Percentiles rank a stretch among this genome's conserved stretches.
These are phyloP conservation scores for Rutstroemia sp. DNA, from an alignment of 2,329 filamentous ascomycete species.

Conservation along the genomic window DNA sequence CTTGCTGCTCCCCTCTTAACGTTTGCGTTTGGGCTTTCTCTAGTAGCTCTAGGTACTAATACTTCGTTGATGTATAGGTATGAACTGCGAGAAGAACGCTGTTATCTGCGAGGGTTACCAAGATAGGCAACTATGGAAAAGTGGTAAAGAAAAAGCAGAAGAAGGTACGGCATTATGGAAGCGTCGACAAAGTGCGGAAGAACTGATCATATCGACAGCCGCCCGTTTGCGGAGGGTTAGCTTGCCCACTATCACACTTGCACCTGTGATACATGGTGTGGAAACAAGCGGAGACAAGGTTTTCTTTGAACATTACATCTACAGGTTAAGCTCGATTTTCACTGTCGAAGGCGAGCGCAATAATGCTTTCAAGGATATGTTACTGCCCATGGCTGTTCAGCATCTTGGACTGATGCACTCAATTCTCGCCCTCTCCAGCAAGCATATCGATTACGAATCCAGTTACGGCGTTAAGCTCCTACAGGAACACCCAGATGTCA, in stretches of 20 bases:
- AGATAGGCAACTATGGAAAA: constrained; percentile 80
- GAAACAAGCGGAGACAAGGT: constrained; percentile 73
- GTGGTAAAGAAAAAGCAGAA: constrained; percentile 66
- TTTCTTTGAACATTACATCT: constrained; percentile 78
- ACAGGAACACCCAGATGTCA: constrained; percentile 41
- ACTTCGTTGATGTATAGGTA: constrained; percentile 39
- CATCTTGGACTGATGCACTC: constrained; percentile 87
- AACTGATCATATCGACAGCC: constrained; percentile 34
- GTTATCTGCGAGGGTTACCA: constrained; percentile 88
- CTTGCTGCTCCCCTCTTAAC: constrained; percentile 9
- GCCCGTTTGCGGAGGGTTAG: constrained; percentile 39
- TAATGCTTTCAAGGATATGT: constrained; percentile 79
- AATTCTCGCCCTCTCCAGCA: constrained; percentile 74
- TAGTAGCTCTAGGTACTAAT: background rate
- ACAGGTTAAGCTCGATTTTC: constrained; percentile 69
- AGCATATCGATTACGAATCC: constrained; percentile 58
- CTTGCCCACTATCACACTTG: constrained; percentile 48
- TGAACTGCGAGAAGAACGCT: constrained; percentile 90
- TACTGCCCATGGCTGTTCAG: constrained; percentile 73
- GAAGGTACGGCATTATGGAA: constrained; percentile 43
- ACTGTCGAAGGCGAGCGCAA: constrained; percentile 70
- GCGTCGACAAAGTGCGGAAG: constrained; percentile 17
- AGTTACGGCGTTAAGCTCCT: constrained; percentile 49
- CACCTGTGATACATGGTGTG: constrained; percentile 69
- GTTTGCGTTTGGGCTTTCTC: constrained; percentile 8